A percentile compares a stretch with the other conserved stretches of the same genome.
Conservation (phyloP, 352 stramenopile genomes). For the Phytopythium mirpurense region DNA sequence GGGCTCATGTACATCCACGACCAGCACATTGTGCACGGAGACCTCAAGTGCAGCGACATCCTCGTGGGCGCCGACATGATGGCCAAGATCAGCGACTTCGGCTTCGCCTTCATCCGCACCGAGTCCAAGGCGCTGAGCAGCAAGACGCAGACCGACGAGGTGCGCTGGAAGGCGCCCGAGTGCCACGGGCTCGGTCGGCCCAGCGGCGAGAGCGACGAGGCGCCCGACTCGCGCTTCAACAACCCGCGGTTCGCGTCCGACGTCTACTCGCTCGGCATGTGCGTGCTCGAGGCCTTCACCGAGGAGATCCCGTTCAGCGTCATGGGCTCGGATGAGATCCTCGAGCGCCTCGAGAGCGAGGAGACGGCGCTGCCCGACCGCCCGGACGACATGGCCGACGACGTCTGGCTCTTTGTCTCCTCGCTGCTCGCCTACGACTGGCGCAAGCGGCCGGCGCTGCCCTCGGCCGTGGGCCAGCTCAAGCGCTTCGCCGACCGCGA, state of each 20-base stretch:
- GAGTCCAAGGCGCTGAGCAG: slow-evolving; percentile 1
- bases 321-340: slow-evolving; percentile 20
- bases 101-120: slow-evolving; percentile 7
- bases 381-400: slow-evolving; percentile 11
- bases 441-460: slow-evolving; percentile 10
- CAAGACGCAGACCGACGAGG: slow-evolving; percentile 1
- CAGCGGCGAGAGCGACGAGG: slow-evolving; percentile 4
- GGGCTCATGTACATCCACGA: slow-evolving; percentile 6
- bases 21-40: slow-evolving; percentile 15
- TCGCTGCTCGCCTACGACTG: slow-evolving; percentile 9
- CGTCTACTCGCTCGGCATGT: slow-evolving; percentile 40
- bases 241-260: slow-evolving; percentile 30
- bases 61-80: slow-evolving; percentile 9
- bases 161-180: slow-evolving; percentile 9
- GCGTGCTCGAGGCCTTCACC: slow-evolving; percentile 33
- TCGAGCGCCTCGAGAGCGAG: slow-evolving; percentile 15
- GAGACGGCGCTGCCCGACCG: slow-evolving; percentile 9
- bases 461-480: slow-evolving; percentile 7
- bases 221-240: not conserved
- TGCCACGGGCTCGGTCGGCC: not conserved
- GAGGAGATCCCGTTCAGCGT: slow-evolving; percentile 25
- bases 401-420: slow-evolving; percentile 13
- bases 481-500: slow-evolving; percentile 14
- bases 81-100: slow-evolving; percentile 18
- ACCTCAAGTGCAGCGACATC: slow-evolving; percentile 19